A percentile compares a stretch with the other conserved stretches of the same genome.
phyloP scores from a whole-genome alignment of 768 basidiomycete genomes.

The Tricholoma hemisulphureum region DNA sequence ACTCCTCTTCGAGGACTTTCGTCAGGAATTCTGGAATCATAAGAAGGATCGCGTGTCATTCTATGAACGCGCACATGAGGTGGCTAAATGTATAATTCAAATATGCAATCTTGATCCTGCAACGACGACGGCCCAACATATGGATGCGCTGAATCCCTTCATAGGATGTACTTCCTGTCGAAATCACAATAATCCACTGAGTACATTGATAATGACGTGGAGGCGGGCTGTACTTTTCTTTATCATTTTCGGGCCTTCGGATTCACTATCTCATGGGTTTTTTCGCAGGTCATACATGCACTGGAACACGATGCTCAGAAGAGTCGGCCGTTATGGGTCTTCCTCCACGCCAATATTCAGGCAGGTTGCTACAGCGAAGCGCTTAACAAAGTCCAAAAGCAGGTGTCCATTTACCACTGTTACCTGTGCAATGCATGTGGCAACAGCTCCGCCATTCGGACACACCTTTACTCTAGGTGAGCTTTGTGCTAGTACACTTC shows the following conservation, averaged over 20 bases:
- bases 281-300: conserved; percentile 13
- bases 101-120: conserved; percentile 23
- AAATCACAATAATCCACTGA: conserved; percentile 1
- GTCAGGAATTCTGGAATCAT: conserved; percentile 23
- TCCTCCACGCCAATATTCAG: background rate
- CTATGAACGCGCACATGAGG: conserved; percentile 17
- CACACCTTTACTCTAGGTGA: background rate
- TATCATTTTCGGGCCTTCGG: conserved; percentile 12
- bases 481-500: background rate
- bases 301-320: conserved; percentile 10
- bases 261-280: conserved; percentile 1
- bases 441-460: background rate
- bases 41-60: conserved; percentile 16
- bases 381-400: conserved; percentile 6
- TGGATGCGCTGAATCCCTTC: conserved; percentile 25
- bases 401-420: conserved; percentile 16
- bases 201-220: conserved; percentile 25
- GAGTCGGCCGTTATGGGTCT: conserved; percentile 9
- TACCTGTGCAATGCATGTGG: conserved; percentile 10
- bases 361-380: background rate
- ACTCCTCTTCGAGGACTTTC: conserved; percentile 22
- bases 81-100: conserved; percentile 14
- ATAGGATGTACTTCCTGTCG: conserved; percentile 25
- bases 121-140: conserved; percentile 19
- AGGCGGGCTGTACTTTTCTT: conserved; percentile 13